phyloP scores from a whole-genome alignment of 169 alveolate species.

The Plasmodium reichenowi region DNA sequence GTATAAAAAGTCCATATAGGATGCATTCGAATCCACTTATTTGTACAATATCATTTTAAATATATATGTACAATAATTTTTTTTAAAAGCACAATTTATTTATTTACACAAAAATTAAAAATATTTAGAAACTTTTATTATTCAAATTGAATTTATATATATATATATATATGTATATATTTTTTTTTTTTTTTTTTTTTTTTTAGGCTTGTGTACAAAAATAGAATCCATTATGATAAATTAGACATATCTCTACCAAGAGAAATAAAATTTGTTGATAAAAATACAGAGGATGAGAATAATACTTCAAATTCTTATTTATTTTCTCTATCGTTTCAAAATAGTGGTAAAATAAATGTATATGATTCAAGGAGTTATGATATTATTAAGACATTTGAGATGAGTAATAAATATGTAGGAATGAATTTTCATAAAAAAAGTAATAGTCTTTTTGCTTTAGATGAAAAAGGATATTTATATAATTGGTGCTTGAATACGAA shows the following conservation, averaged over 20 bases:
- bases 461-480: conserved; percentile 62
- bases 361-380: conserved; percentile 62
- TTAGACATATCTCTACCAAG: conserved; percentile 2
- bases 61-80: too few relatives aligned
- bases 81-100: too few relatives aligned
- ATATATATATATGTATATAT: background rate
- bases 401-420: conserved; percentile 55
- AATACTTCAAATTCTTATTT: background rate
- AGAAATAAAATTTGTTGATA: conserved; percentile 51
- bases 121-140: too few relatives aligned
- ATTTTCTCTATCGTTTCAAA: conserved; percentile 29
- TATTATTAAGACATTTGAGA: conserved; percentile 32
- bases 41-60: too few relatives aligned
- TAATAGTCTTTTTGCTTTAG: conserved; percentile 60
- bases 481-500: conserved; percentile 76
- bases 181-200: background rate
- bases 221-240: conserved; percentile 31
- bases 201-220: conserved; percentile 44
- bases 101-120: too few relatives aligned
- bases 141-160: background rate
- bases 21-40: too few relatives aligned
- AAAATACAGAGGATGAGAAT: background rate
- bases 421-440: conserved; percentile 67
- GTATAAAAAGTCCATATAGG: background rate
- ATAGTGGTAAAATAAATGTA: conserved; percentile 45